Evolutionary conservation across 352 stramenopile species (phyloP), one percentile per base, ranked within the genome.

Genomic region (Globisporangium nagaii): DNA sequence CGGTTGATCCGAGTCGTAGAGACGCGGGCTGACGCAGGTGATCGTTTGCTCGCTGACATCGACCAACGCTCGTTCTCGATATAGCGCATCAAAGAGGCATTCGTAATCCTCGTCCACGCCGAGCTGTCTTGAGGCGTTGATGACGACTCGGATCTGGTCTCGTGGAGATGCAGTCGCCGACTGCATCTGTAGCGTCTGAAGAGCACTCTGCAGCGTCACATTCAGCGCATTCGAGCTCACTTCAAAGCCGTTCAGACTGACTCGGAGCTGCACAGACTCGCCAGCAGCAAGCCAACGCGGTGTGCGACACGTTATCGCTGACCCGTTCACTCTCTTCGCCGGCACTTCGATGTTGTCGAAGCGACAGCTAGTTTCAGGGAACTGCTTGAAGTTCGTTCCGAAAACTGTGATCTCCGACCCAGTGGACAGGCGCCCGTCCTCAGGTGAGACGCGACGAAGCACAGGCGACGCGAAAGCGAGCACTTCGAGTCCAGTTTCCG

Each of bases 221-320:
- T 53, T 31, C 30, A 80, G 15, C 5, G 42, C 52, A 36, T 73
- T 68, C 3, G 30, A 12, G 49, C 63, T 77, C 3, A 45, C 17
- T 60, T 81, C 73, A 22, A 79, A 56, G 12, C 63, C 63, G 34
- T 84, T 84, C 11, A 84, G 59, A 30, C 55, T 68, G 10, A 84
- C 34, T 27, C 56, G 45, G 43, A 84, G 43, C 13, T 37, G 44
- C 3, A 68, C 19, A 42, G 27, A 25, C 0, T 37, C 45, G 11
- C 35, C 12, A 17, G 11, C 46, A 24, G 56, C n/a, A n/a, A n/a
- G n/a, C 2, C 3, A 60, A 19, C 7, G 51, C n/a, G 72, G 65
- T 20, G 68, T 63, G 12, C 71, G 61, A 22, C 72, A 79, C 12
- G 48, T 60, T 4, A 83, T 45, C 2, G 31, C 28, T 3, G 70